Evolutionary conservation across 345 rosid genomes (phyloP), one percentile per base, ranked within the genome.

Genomic region (Passiflora organensis): DNA sequence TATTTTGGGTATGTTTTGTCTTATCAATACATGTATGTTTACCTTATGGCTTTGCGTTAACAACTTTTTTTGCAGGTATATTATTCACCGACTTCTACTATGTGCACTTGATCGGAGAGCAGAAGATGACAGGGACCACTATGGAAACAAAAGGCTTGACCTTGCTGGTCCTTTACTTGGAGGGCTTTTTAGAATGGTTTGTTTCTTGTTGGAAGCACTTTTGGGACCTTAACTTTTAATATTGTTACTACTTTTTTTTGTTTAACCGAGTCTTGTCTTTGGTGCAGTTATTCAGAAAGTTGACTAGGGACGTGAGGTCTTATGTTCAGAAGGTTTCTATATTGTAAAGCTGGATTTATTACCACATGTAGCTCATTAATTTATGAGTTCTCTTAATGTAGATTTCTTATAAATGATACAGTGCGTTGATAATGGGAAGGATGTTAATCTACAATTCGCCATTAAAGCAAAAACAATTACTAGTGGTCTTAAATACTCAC

Each of bases 131-230:
- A 82, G 99, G 58, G 99, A 93, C 77, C 99, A 93, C 65, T 93
- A 93, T 72, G 99, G 99, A 59, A 89, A 93, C 79, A 93, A 93
- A 71, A 86, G 99, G 80, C 96, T 93, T 53, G 99, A 91, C 72
- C 99, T 93, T 72, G 99, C 99, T 55, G 99, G 99, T 57, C 99
- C 99, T 28, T 74, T 93, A 63, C 94, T 93, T 58, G 99, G 99
- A 41, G 99, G 96, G 65, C 80, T 93, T 32, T 93, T 93, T 63
- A 78, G 99, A 80, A 86, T 84, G 96, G 99, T 93, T 43, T 64
- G 85, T 64, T 64, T n/a, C 25, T 11, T 6, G 9, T 51, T 54
- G 34, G 19, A 28, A 34, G n/a, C 0, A 43, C 9, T 39, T 61
- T 15, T 45, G 43, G 23, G 14, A n/a, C 42, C 24, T 10, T 42